Evolutionary conservation across 257 asterid species (phyloP), one percentile per base, ranked within the genome.

Genomic region (Henckelia pumila): DNA sequence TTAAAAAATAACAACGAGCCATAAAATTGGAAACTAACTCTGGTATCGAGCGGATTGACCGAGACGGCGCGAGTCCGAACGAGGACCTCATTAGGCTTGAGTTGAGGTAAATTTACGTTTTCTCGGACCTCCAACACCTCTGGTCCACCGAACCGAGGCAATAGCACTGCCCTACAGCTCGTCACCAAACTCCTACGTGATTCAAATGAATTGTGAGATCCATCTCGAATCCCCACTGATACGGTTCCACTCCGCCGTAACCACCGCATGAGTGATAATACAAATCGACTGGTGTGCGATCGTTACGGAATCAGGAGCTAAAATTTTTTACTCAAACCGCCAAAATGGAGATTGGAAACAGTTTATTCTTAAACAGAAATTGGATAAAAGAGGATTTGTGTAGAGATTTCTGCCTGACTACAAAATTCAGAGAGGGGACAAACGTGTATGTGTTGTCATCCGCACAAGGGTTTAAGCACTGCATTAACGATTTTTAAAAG

Each of bases 21-120:
- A 21, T 13, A 21, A 10, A 66, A 3, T 8, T 19, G 64, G 16
- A 56, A 72, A 82, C 98, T 77, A 25, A 91, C 96, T 73, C 95
- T 81, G 65, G 84, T 75, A 76, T 94, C 98, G 73, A 94, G 96
- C 63, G 98, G 99, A 81, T 94, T 94, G 79, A 91, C 80, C 5
- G 99, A 91, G 78, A 94, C 95, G 44, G 99, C 99, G 66, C 95
- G 87, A 77, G 96, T 79, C 37, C 99, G 96, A 52, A 94, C 98
- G 33, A 94, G 96, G 67, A 94, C 99, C 84, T 94, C 91, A 66
- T 89, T 76, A 8, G 95, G 90, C 77, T 84, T 89, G 69, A 91
- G 88, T 73, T 86, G 83, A 59, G 96, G 98, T 37, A 91, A 81
- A n/a, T 11, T 30, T 16, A 91, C 96, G 81, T 89, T 75, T 44